These are phyloP conservation scores for Microstegium vimineum DNA, from an alignment of 176 grass and related monocot genomes.

Conservation along the genomic window DNA sequence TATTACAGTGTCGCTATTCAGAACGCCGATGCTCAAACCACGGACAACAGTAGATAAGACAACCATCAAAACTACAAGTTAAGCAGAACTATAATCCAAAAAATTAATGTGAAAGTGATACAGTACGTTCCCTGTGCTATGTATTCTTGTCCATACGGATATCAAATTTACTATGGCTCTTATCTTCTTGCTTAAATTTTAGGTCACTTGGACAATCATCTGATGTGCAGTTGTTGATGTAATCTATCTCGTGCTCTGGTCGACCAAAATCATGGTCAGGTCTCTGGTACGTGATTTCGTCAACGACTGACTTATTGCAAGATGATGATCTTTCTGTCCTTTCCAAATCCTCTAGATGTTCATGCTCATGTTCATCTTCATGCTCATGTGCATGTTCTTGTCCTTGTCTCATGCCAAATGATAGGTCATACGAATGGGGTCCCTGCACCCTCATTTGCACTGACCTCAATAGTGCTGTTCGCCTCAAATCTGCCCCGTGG, in stretches of 20 bases:
- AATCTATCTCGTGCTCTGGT: slow-evolving; percentile 41
- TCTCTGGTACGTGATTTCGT: slow-evolving; percentile 40
- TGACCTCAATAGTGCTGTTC: slow-evolving; percentile 68
- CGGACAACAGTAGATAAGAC: background rate
- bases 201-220: slow-evolving; percentile 20
- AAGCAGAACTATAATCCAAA: background rate
- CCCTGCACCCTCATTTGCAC: slow-evolving; percentile 94
- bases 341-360: slow-evolving; percentile 49
- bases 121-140: background rate
- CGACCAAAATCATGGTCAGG: slow-evolving; percentile 32
- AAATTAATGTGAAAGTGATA: background rate
- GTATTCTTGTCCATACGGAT: slow-evolving; percentile 19
- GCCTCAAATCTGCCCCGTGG: slow-evolving; percentile 68
- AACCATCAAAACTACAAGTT: background rate
- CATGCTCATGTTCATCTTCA: slow-evolving; percentile 38
- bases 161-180: slow-evolving; percentile 6
- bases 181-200: slow-evolving; percentile 40
- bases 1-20: background rate
- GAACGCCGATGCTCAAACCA: background rate
- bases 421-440: slow-evolving; percentile 41
- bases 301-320: slow-evolving; percentile 52
- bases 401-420: slow-evolving; percentile 52
- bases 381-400: slow-evolving; percentile 48
- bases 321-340: slow-evolving; percentile 27
- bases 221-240: slow-evolving; percentile 29